Base-by-base conservation (phyloP, 352 stramenopile species). In the Globisporangium takayamanum region DNA sequence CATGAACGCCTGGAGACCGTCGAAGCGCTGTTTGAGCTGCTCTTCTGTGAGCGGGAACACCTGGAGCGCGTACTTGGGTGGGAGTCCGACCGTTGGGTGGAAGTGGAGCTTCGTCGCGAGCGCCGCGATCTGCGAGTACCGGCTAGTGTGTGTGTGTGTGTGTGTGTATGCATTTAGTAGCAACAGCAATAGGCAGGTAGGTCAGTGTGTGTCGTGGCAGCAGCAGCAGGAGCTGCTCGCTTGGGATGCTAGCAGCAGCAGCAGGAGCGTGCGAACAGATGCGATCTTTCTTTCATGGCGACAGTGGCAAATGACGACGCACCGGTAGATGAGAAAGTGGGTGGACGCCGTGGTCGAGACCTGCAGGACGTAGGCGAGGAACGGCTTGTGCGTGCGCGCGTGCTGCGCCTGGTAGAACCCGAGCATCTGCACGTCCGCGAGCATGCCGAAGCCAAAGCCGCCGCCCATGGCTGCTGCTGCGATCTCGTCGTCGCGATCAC, bases 341-440 rank as follows among this genome's bases (percentile, higher is more conserved):
- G 67, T 50, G 26, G 54, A 74, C 36, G 64, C 39, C 7, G 74
- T 75, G 18, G 70, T 67, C 20, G 59, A 42, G 30, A 92, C 74
- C 59, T 90, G 80, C 42, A 92, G 67, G 41, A 92, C 83, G 62
- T 92, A 92, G 16, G 80, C 74, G 28, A 92, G 58, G 63, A 87
- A 92, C 22, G 68, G 65, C 63, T 75, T 76, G 45, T 69, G 66
- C 36, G 70, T 70, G 44, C 67, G 63, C 16, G 50, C 25, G 59
- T 87, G 70, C 70, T 81, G 74, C 45, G 80, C 82, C 61, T 86
- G 74, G 73, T 89, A 92, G 68, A 85, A 92, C 47, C 83, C 83
- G 62, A 90, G 68, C 70, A 92, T 79, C 69, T 89, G 74, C 63
- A 92, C 78, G 60, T 87, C 73, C 37, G 66, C 59, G 48, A 90